Percentiles rank a stretch among this genome's conserved stretches.
Evolutionary conservation across 208 protist species (phyloP).

Genomic region (Vickermania spadyakhi): DNA sequence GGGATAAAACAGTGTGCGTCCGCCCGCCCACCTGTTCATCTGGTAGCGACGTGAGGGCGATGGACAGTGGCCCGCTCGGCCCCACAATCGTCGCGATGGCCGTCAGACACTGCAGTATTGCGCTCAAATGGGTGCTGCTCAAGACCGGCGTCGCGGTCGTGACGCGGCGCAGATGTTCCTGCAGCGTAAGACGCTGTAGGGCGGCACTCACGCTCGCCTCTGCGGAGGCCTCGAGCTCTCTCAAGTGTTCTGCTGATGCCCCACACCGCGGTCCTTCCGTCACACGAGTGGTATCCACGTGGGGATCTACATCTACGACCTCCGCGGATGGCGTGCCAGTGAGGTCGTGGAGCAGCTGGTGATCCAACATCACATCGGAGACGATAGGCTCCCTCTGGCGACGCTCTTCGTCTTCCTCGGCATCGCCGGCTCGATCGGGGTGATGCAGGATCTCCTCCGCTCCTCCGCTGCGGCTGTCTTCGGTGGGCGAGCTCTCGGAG

Average conservation of each 20-base stretch:
- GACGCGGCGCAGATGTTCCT: not conserved
- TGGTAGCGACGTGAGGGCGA: not conserved
- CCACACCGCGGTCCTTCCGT: not conserved
- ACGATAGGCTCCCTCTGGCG: too few relatives aligned
- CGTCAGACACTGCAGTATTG: not conserved
- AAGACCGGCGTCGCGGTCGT: not conserved
- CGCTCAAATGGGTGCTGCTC: conserved; percentile 5
- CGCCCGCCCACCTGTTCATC: too few relatives aligned
- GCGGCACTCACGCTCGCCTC: not conserved
- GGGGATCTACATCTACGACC: not conserved
- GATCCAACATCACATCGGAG: not conserved
- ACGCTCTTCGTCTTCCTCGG: not conserved
- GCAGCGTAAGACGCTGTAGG: not conserved
- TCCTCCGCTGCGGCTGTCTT: not conserved
- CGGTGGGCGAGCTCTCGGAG: not conserved
- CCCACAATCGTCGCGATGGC: not conserved
- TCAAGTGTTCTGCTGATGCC: not conserved
- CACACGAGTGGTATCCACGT: not conserved
- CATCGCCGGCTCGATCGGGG: not conserved
- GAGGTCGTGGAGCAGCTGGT: not conserved
- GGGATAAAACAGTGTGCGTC: too few relatives aligned
- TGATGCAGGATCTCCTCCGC: not conserved
- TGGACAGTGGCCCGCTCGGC: not conserved
- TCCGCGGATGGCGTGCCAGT: not conserved
- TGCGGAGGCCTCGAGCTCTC: not conserved